phyloP scores from a whole-genome alignment of 108 stramenopile species.

The Cylindrotheca fusiformis region DNA sequence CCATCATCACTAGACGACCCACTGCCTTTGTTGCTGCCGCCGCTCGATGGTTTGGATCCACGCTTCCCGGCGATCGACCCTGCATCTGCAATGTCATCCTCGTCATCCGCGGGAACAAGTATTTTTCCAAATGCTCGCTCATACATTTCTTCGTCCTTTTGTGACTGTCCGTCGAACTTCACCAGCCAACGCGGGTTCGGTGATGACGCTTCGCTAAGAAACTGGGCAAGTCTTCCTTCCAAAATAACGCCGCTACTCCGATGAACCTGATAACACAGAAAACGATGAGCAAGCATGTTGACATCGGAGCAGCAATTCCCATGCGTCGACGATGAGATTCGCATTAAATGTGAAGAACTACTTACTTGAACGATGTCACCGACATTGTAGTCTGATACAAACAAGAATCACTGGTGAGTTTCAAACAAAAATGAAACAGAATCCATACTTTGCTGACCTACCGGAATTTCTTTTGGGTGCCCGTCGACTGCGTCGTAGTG shows the following conservation, averaged over 20 bases:
- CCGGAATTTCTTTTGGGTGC: constrained; percentile 33
- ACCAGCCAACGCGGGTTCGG: constrained; percentile 51
- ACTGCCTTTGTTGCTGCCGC: no score
- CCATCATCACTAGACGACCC: constrained; percentile 12
- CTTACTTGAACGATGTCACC: constrained; percentile 53
- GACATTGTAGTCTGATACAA: constrained; percentile 33
- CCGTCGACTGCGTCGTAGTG: constrained; percentile 28
- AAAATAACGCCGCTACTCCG: constrained; percentile 16
- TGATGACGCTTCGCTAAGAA: constrained; percentile 31
- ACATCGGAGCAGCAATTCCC: no score
- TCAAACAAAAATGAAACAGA: no score
- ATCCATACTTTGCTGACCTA: not conserved
- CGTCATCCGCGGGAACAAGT: constrained; percentile 12
- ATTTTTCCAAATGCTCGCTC: constrained; percentile 41
- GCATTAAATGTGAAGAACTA: not conserved
- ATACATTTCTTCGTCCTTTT: constrained; percentile 56
- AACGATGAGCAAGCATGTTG: no score
- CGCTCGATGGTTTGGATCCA: not conserved
- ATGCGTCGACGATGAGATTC: no score
- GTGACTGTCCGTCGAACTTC: constrained; percentile 32
- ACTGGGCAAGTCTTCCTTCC: constrained; percentile 35
- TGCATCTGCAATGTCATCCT: constrained; percentile 10
- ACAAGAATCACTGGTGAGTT: not conserved
- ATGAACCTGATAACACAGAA: constrained; percentile 26
- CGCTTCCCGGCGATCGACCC: not conserved